These are phyloP conservation scores for Triticum timopheevii DNA, from an alignment of 176 grass and related monocot genomes.

Conservation along the genomic window DNA sequence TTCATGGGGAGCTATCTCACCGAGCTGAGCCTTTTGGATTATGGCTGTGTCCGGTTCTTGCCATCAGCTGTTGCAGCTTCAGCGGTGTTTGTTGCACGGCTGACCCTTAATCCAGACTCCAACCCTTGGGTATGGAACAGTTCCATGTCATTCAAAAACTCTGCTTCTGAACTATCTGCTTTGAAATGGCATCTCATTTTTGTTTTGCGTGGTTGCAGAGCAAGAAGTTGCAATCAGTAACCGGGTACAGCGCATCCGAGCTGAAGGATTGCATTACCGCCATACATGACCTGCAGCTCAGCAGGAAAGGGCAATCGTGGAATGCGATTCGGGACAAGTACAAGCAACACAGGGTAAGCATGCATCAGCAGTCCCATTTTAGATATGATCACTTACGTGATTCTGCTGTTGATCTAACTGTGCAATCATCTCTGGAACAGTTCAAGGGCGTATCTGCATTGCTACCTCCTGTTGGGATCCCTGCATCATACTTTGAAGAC, in stretches of 20 bases:
- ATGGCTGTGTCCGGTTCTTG: conserved; percentile 64
- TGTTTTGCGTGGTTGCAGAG: conserved; percentile 44
- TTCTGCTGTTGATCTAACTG: conserved; percentile 28
- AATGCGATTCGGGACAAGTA: conserved; percentile 70
- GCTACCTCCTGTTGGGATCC: conserved; percentile 59
- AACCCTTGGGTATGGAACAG: conserved; percentile 71
- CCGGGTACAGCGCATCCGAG: conserved; percentile 64
- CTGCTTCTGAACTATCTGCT: neutral
- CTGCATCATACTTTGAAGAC: conserved; percentile 48
- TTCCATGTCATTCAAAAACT: neutral
- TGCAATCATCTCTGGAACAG: conserved; percentile 53
- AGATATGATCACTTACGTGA: neutral
- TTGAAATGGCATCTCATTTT: conserved; percentile 14
- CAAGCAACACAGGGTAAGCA: conserved; percentile 79
- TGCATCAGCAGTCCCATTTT: neutral
- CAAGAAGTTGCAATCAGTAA: conserved; percentile 56
- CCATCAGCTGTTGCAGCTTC: conserved; percentile 84
- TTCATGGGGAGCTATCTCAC: conserved; percentile 70
- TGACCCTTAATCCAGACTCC: conserved; percentile 63
- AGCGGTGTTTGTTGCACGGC: conserved; percentile 64
- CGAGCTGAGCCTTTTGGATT: conserved; percentile 86
- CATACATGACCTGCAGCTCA: conserved; percentile 76
- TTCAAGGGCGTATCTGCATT: conserved; percentile 75
- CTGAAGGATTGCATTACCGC: conserved; percentile 63
- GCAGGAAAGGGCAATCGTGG: conserved; percentile 47